Conservation (phyloP, 2,329 filamentous ascomycete species). For the Alternaria arbusti region DNA sequence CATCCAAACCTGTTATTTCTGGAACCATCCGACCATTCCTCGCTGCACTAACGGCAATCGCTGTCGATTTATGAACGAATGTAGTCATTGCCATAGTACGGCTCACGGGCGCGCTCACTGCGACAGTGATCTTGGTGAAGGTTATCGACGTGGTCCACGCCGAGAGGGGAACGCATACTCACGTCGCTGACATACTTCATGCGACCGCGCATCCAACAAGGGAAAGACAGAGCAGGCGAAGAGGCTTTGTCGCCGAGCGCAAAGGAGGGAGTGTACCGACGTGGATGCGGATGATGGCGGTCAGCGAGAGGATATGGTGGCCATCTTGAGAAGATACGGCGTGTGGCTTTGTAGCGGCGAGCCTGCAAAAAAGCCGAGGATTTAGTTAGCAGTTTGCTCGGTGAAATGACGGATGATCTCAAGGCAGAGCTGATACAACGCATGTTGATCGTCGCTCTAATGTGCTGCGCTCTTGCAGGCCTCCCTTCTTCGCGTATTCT, state of each 20-base stretch:
- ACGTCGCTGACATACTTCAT: background rate
- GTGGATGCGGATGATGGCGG: background rate
- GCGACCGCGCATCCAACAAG: background rate
- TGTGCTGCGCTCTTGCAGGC: background rate
- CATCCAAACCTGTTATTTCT: background rate
- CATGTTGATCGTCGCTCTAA: background rate
- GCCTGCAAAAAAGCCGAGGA: background rate
- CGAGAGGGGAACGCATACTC: background rate
- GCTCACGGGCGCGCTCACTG: background rate
- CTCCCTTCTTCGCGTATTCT: background rate
- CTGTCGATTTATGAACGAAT: background rate
- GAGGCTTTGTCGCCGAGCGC: background rate
- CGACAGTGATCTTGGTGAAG: background rate
- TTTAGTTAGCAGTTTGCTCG: fast-evolving
- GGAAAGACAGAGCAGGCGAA: background rate
- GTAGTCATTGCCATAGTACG: background rate
- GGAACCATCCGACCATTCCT: background rate
- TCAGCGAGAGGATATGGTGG: background rate
- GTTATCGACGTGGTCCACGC: background rate
- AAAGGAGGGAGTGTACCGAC: background rate
- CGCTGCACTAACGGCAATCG: background rate
- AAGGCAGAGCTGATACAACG: background rate
- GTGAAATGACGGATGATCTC: background rate
- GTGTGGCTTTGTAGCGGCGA: background rate
- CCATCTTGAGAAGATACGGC: background rate